phyloP scores from a whole-genome alignment of 352 stramenopile species.

The Blastocystis sp. region DNA sequence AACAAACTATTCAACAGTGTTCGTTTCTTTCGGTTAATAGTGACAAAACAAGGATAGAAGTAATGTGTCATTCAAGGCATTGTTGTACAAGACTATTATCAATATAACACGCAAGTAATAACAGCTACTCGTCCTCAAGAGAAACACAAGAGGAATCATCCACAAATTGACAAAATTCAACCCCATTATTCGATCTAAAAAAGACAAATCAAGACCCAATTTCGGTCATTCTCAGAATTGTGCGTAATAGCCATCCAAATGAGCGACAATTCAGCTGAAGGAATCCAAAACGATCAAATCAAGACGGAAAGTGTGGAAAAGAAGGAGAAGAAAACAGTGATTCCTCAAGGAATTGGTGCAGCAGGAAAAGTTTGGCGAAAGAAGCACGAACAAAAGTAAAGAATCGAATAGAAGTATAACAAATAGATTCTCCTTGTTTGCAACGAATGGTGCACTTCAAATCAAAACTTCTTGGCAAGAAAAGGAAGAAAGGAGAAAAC shows the following conservation, averaged over 20 bases:
- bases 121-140: no score
- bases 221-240: no score
- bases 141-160: no score
- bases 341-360: slow-evolving; percentile 36
- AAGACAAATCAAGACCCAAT: no score
- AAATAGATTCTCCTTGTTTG: slow-evolving; percentile 68
- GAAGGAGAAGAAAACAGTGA: slow-evolving; percentile 36
- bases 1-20: slow-evolving; percentile 6
- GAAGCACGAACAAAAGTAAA: slow-evolving; percentile 22
- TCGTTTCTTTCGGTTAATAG: background rate
- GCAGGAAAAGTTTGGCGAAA: slow-evolving; percentile 52
- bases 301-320: background rate
- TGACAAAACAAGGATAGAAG: no score
- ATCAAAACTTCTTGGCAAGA: slow-evolving; percentile 79
- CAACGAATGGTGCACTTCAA: slow-evolving; percentile 73
- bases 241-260: background rate
- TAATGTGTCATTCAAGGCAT: slow-evolving; percentile 45
- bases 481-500: slow-evolving; percentile 74
- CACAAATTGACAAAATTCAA: no score
- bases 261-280: background rate
- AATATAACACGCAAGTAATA: no score
- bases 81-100: no score
- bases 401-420: background rate
- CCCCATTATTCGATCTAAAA: no score
- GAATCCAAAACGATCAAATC: no score